A percentile compares a stretch with the other conserved stretches of the same genome.
Evolutionary conservation across 345 rosid genomes (phyloP).

Genomic region (Salix koriyanagi): DNA sequence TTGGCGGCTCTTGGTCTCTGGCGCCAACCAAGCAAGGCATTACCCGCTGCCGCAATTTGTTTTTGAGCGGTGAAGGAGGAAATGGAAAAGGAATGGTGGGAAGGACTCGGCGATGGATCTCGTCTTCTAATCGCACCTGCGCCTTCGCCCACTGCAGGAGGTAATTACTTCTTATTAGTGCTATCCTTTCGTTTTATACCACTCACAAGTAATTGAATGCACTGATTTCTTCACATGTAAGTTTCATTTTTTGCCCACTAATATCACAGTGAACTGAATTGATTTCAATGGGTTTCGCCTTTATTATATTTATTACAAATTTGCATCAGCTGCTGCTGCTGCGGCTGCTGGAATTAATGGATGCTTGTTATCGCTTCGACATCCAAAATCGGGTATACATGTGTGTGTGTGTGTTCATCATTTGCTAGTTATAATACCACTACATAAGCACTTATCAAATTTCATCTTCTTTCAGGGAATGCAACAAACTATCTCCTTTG

Average conservation of each 20-base stretch:
- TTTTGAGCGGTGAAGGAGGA: no score
- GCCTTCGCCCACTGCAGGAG: no score
- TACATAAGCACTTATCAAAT: neutral
- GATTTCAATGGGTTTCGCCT: neutral
- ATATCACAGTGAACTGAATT: neutral
- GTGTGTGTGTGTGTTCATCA: neutral
- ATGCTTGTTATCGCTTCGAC: slow-evolving; percentile 52
- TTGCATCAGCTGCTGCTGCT: slow-evolving; percentile 24
- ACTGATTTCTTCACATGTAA: no score
- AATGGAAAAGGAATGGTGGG: slow-evolving; percentile 29
- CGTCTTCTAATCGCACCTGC: slow-evolving; percentile 43
- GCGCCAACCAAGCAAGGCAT: no score
- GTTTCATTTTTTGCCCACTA: neutral
- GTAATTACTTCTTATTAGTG: no score
- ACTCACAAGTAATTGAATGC: neutral
- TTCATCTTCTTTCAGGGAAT: slow-evolving; percentile 36
- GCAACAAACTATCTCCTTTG: slow-evolving; percentile 49
- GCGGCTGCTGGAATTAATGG: slow-evolving; percentile 29
- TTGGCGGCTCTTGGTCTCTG: no score
- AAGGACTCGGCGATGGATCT: slow-evolving; percentile 17
- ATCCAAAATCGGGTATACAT: slow-evolving; percentile 79
- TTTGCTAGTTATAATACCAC: neutral
- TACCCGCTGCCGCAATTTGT: no score
- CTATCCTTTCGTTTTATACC: neutral
- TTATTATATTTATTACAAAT: neutral